A percentile compares a stretch with the other conserved stretches of the same genome.
phyloP scores from a whole-genome alignment of 2,329 filamentous ascomycete species.

The Pseudogymnoascus sp. region DNA sequence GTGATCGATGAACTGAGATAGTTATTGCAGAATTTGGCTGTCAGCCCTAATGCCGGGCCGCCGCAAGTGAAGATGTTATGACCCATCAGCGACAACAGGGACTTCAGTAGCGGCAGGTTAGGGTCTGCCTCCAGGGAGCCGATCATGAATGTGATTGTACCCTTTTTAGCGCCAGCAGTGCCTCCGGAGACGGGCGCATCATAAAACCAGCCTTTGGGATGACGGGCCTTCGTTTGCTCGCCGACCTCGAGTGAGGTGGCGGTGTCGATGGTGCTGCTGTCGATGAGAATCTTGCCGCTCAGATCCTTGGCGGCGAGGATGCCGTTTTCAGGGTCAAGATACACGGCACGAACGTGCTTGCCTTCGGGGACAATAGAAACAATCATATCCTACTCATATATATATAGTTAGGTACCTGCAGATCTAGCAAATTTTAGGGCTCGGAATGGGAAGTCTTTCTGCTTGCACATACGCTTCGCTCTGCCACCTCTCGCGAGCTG shows the following conservation, averaged over 20 bases:
- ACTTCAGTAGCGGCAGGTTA: conserved; percentile 37
- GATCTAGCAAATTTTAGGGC: neutral
- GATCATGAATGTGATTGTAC: conserved; percentile 33
- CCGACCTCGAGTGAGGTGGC: conserved; percentile 40
- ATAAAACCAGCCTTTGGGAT: conserved; percentile 25
- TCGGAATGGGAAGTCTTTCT: no score
- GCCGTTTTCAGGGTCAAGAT: conserved; percentile 36
- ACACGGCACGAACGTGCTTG: conserved; percentile 60
- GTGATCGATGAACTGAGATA: conserved; percentile 53
- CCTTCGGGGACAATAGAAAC: conserved; percentile 65
- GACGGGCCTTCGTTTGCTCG: conserved; percentile 9
- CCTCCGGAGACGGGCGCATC: conserved; percentile 34
- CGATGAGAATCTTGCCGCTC: conserved; percentile 52
- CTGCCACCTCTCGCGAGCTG: no score
- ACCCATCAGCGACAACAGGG: conserved; percentile 45
- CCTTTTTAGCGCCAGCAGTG: conserved; percentile 28
- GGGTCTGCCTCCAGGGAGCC: conserved; percentile 27
- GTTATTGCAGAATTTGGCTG: conserved; percentile 55
- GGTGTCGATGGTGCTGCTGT: conserved; percentile 67
- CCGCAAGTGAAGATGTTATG: conserved; percentile 48
- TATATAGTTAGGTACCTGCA: no score
- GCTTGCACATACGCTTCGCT: no score
- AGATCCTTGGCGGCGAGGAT: conserved; percentile 39
- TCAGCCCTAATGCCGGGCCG: conserved; percentile 46
- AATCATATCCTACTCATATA: conserved; percentile 47